Evolutionary conservation across 2,329 filamentous ascomycete species (phyloP).

Genomic region (Botryotinia calthae): DNA sequence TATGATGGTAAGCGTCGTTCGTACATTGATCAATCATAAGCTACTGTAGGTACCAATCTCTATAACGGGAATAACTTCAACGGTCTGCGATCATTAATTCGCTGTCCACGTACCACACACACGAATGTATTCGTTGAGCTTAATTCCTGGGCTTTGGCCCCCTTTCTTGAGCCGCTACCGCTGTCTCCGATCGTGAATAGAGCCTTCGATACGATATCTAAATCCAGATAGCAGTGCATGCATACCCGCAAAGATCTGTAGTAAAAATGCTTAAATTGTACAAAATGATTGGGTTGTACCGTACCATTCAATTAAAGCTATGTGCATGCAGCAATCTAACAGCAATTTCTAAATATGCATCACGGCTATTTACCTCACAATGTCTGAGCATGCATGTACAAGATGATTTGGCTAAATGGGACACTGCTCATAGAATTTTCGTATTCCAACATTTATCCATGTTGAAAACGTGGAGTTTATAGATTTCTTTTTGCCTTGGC

Average conservation of each 20-base stretch:
- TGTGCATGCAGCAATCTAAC: slow-evolving; percentile 7
- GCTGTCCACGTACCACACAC: not conserved
- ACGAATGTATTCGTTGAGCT: not conserved
- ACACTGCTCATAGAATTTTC: slow-evolving; percentile 7
- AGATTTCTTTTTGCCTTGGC: slow-evolving; percentile 12
- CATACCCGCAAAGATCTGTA: slow-evolving; percentile 10
- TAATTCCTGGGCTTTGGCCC: not conserved
- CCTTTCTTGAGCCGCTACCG: not conserved
- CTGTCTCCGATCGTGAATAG: slow-evolving; percentile 3
- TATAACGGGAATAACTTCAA: not conserved
- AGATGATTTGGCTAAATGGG: slow-evolving; percentile 5
- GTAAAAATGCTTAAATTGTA: not conserved
- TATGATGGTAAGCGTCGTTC: slow-evolving; percentile 13
- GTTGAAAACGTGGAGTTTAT: slow-evolving; percentile 6
- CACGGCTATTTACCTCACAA: slow-evolving; percentile 3
- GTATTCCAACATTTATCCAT: slow-evolving; percentile 6
- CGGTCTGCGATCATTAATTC: not conserved
- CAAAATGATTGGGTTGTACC: not conserved
- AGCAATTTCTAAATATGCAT: slow-evolving; percentile 10
- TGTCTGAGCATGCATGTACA: not conserved
- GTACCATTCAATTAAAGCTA: slow-evolving; percentile 4
- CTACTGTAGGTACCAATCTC: slow-evolving; percentile 7
- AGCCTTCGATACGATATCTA: not conserved
- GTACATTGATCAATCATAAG: slow-evolving; percentile 15
- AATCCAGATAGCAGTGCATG: slow-evolving; percentile 15